These are phyloP conservation scores for Chytriomyces sp. DNA, from an alignment of 192 early-diverging fungal species.

Conservation along the genomic window DNA sequence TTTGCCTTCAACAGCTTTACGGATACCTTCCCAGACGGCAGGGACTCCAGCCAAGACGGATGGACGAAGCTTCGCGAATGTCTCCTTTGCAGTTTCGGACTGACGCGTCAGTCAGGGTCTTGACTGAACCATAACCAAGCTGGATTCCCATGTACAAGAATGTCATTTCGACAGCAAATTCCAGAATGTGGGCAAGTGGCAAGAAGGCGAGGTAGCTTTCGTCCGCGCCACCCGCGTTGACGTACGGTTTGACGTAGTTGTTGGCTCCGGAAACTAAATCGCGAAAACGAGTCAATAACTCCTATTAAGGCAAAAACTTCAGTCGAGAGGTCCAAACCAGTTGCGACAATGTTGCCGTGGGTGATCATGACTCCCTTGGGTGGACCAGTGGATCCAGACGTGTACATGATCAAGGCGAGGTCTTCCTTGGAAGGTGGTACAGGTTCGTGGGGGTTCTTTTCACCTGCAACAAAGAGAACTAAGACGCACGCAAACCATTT, in stretches of 20 bases:
- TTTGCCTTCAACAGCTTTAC: slow-evolving; percentile 81
- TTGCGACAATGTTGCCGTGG: slow-evolving; percentile 83
- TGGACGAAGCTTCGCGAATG: slow-evolving; percentile 68
- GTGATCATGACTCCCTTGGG: slow-evolving; percentile 91
- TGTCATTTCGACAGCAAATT: slow-evolving; percentile 83
- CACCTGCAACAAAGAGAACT: slow-evolving; percentile 50
- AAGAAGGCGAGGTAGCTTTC: slow-evolving; percentile 64
- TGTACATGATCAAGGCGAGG: slow-evolving; percentile 83
- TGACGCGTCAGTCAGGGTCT: slow-evolving; percentile 60
- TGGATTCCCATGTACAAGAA: slow-evolving; percentile 48
- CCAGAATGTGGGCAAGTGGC: slow-evolving; percentile 88
- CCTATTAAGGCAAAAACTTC: background rate
- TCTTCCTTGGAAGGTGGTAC: slow-evolving; percentile 72
- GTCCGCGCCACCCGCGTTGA: slow-evolving; percentile 52
- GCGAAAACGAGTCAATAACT: background rate
- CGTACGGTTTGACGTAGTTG: slow-evolving; percentile 68
- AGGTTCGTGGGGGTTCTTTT: slow-evolving; percentile 61
- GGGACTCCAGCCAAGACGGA: slow-evolving; percentile 77
- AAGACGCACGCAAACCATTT: background rate
- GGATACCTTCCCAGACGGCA: slow-evolving; percentile 79
- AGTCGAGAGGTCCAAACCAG: slow-evolving; percentile 26
- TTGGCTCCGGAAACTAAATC: slow-evolving; percentile 32
- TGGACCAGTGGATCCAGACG: slow-evolving; percentile 80
- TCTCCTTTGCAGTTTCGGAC: slow-evolving; percentile 73
- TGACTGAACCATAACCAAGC: slow-evolving; percentile 57